Percentiles rank a stretch among this genome's conserved stretches.
Conservation (phyloP, 1,284 basidiomycete species). For the Agaricales sp. region DNA sequence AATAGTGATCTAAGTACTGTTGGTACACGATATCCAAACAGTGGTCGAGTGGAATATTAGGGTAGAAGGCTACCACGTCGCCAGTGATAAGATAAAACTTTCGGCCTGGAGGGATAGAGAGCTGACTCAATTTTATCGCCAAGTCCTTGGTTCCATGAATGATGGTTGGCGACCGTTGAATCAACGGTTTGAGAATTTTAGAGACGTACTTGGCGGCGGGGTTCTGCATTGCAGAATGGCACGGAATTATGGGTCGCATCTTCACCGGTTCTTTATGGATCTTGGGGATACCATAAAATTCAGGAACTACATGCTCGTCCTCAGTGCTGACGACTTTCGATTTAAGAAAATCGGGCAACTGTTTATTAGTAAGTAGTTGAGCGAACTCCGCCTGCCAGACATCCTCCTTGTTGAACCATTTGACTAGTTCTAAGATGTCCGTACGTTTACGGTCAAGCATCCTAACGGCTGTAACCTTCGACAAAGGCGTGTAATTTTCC, state of each 20-base stretch:
- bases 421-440: constrained; percentile 2
- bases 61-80: constrained; percentile 24
- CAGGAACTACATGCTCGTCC: constrained; percentile 12
- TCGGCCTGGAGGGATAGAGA: constrained; percentile 12
- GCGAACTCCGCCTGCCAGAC: too few relatives aligned
- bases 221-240: constrained; percentile 20
- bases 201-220: constrained; percentile 21
- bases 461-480: too few relatives aligned
- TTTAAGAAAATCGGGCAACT: constrained; percentile 11
- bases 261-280: constrained; percentile 24
- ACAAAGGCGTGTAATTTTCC: background rate
- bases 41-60: constrained; percentile 15
- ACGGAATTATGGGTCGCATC: constrained; percentile 23
- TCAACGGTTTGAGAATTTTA: too few relatives aligned
- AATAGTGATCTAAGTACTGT: constrained; percentile 4
- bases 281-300: constrained; percentile 24
- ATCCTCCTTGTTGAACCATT: too few relatives aligned
- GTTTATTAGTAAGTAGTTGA: constrained; percentile 2
- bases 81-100: constrained; percentile 17
- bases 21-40: constrained; percentile 11
- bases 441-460: too few relatives aligned
- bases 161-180: constrained; percentile 16
- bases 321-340: constrained; percentile 5
- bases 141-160: too few relatives aligned
- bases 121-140: too few relatives aligned